phyloP scores from a whole-genome alignment of 1,284 basidiomycete genomes.

The Mycosarcoma mackinlayi region DNA sequence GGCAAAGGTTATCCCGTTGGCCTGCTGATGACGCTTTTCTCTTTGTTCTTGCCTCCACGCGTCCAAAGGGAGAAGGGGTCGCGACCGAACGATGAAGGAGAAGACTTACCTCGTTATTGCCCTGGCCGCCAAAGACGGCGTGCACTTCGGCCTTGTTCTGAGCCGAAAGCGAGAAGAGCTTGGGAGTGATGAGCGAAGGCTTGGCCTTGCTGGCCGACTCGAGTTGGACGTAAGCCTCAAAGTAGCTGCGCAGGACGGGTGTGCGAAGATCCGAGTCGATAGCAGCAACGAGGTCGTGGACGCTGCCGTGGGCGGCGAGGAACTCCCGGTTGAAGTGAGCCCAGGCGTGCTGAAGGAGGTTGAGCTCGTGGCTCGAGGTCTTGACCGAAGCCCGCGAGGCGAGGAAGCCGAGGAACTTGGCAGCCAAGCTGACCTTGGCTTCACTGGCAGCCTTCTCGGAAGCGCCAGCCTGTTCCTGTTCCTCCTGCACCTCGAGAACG shows the following conservation, averaged over 20 bases:
- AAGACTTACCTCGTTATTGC: slow-evolving; percentile 82
- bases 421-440: slow-evolving; percentile 57
- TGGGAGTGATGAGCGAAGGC: slow-evolving; percentile 75
- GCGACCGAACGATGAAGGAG: slow-evolving; percentile 1
- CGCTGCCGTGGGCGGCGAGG: slow-evolving; percentile 71
- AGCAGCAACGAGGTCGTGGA: slow-evolving; percentile 81
- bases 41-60: slow-evolving; percentile 30
- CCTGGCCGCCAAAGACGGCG: slow-evolving; percentile 97
- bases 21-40: background rate
- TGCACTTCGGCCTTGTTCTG: slow-evolving; percentile 82
- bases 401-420: slow-evolving; percentile 68
- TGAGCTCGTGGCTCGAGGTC: slow-evolving; percentile 79
- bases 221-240: slow-evolving; percentile 79
- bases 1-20: background rate
- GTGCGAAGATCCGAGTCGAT: slow-evolving; percentile 82
- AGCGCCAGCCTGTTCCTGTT: slow-evolving; percentile 54
- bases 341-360: slow-evolving; percentile 73
- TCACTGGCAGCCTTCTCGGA: slow-evolving; percentile 36
- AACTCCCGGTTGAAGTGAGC: slow-evolving; percentile 51
- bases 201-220: slow-evolving; percentile 74
- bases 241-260: slow-evolving; percentile 83
- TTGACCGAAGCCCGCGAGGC: slow-evolving; percentile 77
- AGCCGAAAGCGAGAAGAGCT: slow-evolving; percentile 78
- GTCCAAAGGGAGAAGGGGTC: slow-evolving; percentile 6
- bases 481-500: slow-evolving; percentile 50